Percentiles rank a stretch among this genome's conserved stretches.
phyloP scores from a whole-genome alignment of 225 moss, liverwort and hornwort genomes.

The Antitrichia curtipendula region DNA sequence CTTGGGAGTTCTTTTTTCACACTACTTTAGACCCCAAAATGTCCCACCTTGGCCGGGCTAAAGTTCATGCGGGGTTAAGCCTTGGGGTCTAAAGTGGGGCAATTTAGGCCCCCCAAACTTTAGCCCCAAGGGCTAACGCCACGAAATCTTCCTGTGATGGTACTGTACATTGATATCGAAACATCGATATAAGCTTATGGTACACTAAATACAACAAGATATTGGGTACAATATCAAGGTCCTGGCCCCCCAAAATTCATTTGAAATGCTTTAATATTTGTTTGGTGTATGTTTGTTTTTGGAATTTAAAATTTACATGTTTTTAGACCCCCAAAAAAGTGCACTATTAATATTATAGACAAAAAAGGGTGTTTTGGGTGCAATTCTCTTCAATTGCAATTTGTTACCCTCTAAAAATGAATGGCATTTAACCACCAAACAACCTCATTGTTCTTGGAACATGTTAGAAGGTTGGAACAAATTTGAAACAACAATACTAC shows the following conservation, averaged over 20 bases:
- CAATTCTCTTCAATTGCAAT: not conserved
- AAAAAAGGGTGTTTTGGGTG: too few species aligned
- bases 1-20: too few species aligned
- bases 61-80: too few species aligned
- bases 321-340: not conserved
- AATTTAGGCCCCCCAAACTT: too few species aligned
- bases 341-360: too few species aligned
- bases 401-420: not conserved
- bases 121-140: too few species aligned
- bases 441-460: not conserved
- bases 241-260: rapidly evolving
- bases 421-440: not conserved
- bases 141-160: too few species aligned
- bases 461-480: not conserved
- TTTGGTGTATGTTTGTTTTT: not conserved
- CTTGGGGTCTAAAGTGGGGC: too few species aligned
- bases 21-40: too few species aligned
- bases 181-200: too few species aligned
- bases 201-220: not conserved
- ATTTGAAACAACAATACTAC: not conserved
- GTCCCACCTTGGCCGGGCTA: too few species aligned
- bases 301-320: not conserved
- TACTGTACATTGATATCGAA: not conserved
- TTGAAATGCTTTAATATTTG: not conserved
- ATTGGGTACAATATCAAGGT: rapidly evolving